Base-by-base conservation (phyloP, 1,284 basidiomycete genomes). In the Volvariella volvacea region DNA sequence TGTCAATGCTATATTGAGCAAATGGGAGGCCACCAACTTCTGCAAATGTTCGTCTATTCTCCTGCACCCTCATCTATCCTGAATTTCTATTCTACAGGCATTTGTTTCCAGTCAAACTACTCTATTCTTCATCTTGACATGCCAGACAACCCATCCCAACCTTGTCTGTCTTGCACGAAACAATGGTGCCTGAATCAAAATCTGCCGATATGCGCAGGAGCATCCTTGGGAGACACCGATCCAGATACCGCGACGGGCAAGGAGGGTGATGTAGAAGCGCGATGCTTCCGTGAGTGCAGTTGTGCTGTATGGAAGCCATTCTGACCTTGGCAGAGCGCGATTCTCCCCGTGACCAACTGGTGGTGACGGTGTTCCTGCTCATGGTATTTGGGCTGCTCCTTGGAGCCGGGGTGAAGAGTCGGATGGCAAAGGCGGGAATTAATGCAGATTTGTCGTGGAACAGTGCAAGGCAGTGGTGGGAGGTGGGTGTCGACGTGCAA, bases 131-230 rank as follows among this genome's bases (percentile, higher is more conserved):
- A 81, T 36, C 73, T 96, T 50, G 80, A 83, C 54, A 76, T 79
- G 25, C 88, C 92, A 6, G 83, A 89, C 55, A 85, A 88, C 55
- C 88, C 89, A 1, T 77, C 78, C 21, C 90, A 94, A 61, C 92
- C 92, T 4, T 97, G 93, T 64, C 69, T 92, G 17, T 86, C 87
- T 4, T 97, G 93, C 62, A 96, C 92, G 8, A 90, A 92, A 55
- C 88, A 93, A 60, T 97, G 92, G 84, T 97, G 93, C 66, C 70
- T 94, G 42, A 92, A 95, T 58, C 93, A 92, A 64, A 92, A 93
- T 58, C 73, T 96, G 22, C 67, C 76, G 4, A 94, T 92, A 43
- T 96, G 93, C 59, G 73, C 78, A 42, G 88, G 87, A 36, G 93
- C 93, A 25, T 75, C 83, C 43, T 67, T 92, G 28, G 92, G 91